Conservation (phyloP, 2,329 filamentous ascomycete genomes). For the Beauveria bassiana region DNA sequence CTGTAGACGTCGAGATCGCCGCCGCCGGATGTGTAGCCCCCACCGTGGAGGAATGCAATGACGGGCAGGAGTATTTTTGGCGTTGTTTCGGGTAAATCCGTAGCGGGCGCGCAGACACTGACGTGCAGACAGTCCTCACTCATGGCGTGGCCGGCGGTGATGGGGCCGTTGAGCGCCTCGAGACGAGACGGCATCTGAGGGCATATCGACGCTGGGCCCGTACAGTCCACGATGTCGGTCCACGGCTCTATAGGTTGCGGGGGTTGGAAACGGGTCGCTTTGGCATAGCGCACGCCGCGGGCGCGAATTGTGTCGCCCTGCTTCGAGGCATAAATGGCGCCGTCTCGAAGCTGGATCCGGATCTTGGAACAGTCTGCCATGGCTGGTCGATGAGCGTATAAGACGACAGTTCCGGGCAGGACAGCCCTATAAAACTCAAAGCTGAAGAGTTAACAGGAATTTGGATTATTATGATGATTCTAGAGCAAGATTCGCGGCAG, state of each 20-base stretch:
- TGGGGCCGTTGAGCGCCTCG: conserved; percentile 11
- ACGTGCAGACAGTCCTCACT: conserved; percentile 15
- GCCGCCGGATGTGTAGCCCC: conserved; percentile 15
- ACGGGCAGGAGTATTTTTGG: conserved; percentile 16
- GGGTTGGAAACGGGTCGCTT: conserved; percentile 13
- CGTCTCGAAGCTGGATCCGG: conserved; percentile 18
- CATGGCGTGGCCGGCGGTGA: conserved; percentile 6
- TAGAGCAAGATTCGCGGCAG: not conserved
- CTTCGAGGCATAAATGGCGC: conserved; percentile 10
- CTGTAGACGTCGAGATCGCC: conserved; percentile 13
- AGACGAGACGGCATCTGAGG: conserved; percentile 15
- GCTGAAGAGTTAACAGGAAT: not conserved
- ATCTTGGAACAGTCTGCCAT: not conserved
- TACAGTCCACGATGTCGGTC: conserved; percentile 10
- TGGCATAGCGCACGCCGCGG: conserved; percentile 13
- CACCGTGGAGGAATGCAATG: conserved; percentile 21
- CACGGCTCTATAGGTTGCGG: conserved; percentile 10
- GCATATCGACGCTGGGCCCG: conserved; percentile 13
- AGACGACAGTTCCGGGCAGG: too few relatives aligned
- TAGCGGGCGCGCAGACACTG: conserved; percentile 9
- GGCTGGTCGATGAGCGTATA: not conserved
- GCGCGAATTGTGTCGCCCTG: conserved; percentile 9
- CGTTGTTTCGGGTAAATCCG: too few relatives aligned
- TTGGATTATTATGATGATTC: not conserved
- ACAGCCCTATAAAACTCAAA: too few relatives aligned